Evolutionary conservation across 2,329 filamentous ascomycete species (phyloP), one percentile per base, ranked within the genome.

Genomic region (Pseudocercospora crystallina): DNA sequence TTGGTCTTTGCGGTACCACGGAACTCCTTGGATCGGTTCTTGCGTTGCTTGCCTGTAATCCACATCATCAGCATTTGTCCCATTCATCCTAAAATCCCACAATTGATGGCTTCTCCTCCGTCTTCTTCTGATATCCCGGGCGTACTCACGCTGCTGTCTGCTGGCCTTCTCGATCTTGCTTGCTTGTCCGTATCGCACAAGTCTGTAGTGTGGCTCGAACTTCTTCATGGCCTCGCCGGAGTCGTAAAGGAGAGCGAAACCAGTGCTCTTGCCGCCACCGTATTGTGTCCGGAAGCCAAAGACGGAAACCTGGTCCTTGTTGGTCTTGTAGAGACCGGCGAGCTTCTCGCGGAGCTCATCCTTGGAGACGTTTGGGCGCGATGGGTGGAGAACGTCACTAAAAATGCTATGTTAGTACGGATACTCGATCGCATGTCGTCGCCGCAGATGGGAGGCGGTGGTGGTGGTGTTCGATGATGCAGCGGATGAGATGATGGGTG

Each of bases 1-100:
- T 96, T 96, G 83, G 86, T 85, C 90, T 99, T 99, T 72, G 90
- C 92, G 70, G 90, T 95, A 76, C 94, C 94, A 69, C 94, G 89
- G 77, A 96, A 87, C 75, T 92, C 94, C 90, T 99, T 97, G 80
- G 89, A 85, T 78, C 92, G 86, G 89, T 99, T 99, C 90, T 99
- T 99, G 83, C 94, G 89, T 83, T 97, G 94, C 85, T 99, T 99
- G 87, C 92, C 92, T 97, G 79, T 81, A 35, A 46, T 7, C 20
- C 20, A 26, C 7, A 26, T 26, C 20, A 26, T 26, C 20, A 26
- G 20, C 20, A 26, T 26, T 26, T 26, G 20, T 26, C 20, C 20
- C 20, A 26, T 26, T 26, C 7, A 26, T 26, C 20, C 20, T 7
- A 26, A n/a, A n/a, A n/a, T n/a, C n/a, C n/a, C n/a, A n/a, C n/a